These are phyloP conservation scores for Oenanthe javanica DNA, from an alignment of 140 eudicot species.

Conservation along the genomic window DNA sequence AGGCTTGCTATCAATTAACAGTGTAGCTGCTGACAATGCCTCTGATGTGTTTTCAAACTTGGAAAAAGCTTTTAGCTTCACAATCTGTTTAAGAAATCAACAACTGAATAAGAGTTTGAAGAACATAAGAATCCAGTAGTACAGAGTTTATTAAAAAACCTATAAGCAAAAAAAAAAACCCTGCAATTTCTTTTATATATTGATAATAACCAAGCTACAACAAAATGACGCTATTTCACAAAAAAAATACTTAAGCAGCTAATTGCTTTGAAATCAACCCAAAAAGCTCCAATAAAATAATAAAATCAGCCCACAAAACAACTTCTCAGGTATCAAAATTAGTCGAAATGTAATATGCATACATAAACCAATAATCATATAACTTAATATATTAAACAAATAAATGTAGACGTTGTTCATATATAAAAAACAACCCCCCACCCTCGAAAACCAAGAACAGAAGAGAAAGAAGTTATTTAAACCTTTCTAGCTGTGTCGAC, in stretches of 20 bases:
- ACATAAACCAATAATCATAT: neutral
- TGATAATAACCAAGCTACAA: too few species aligned
- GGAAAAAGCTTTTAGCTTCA: constrained; percentile 87
- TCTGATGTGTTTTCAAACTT: constrained; percentile 91
- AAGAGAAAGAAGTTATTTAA: neutral
- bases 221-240: neutral
- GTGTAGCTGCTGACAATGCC: constrained; percentile 69
- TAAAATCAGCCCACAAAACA: neutral
- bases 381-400: too few species aligned
- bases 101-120: neutral
- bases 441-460: neutral
- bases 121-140: neutral
- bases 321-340: neutral
- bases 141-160: neutral
- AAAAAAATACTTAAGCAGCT: neutral
- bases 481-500: constrained; percentile 92
- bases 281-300: neutral
- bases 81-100: constrained; percentile 34
- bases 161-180: too few species aligned
- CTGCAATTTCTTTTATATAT: too few species aligned
- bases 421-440: neutral
- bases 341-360: neutral
- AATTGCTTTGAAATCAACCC: neutral
- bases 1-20: constrained; percentile 73
- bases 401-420: too few species aligned